Evolutionary conservation across 805 yeast genomes (phyloP), one percentile per base, ranked within the genome.

Genomic region (Candida qinlingensis): DNA sequence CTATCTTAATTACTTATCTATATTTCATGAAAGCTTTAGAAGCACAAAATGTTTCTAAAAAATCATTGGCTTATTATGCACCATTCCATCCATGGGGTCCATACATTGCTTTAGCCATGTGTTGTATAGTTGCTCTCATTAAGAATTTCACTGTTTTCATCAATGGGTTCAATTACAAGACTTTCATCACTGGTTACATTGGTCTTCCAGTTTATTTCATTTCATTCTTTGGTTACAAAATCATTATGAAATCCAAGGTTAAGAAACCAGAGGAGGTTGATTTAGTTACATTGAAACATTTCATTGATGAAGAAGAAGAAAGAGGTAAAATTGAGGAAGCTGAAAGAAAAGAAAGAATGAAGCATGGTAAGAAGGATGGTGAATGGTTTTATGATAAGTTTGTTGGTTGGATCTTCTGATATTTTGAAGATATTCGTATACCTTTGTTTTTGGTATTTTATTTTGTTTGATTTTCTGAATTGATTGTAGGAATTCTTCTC

Each of bases 161-260:
- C 57, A 80, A 80, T 45, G 67, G 64, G n/a, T 83, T 85, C 63
- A 76, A 76, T 53, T 82, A 81, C 68, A 78, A 79, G 65, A 72
- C 73, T 25, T 87, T 87, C 61, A 83, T 86, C 59, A 84, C 92
- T 37, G 91, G 91, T 42, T 86, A 86, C 68, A 83, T 86, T 58
- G 87, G 87, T 67, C 69, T 83, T 49, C 75, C 89, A 6, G 83
- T 81, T 26, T 62, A 81, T 39, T 80, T 87, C 19, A 87, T 83
- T 38, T 87, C 85, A 53, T 83, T 83, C 58, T 76, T 86, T n/a
- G 87, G 86, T 10, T 81, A 79, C 71, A 84, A 83, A 67, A n/a
- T 81, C 39, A 56, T 69, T 54, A 66, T 65, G 61, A 79, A 73
- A 59, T 73, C 85, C 33, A 72, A 70, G 54, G 50, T 71, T 35